Conservation (phyloP, 2,329 filamentous ascomycete genomes). For the Curvularia hawaiiensis region DNA sequence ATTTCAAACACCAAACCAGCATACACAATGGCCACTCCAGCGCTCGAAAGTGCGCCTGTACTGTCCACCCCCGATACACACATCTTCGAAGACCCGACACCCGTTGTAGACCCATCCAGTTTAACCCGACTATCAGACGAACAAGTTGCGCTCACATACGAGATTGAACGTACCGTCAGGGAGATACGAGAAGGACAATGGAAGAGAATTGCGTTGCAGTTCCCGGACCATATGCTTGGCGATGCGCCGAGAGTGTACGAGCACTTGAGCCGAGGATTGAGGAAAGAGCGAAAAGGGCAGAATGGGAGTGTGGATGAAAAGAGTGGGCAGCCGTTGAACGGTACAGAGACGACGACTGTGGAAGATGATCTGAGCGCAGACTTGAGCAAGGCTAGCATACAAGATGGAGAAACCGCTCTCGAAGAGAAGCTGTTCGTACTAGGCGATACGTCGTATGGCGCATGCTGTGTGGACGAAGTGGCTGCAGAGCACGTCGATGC, state of each 20-base stretch:
- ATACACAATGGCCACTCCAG: slow-evolving; percentile 34
- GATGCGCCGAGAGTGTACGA: slow-evolving; percentile 84
- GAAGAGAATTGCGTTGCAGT: slow-evolving; percentile 85
- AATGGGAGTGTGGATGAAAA: slow-evolving; percentile 9
- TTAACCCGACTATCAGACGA: slow-evolving; percentile 61
- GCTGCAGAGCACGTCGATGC: slow-evolving; percentile 92
- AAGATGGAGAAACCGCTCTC: slow-evolving; percentile 5
- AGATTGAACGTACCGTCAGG: slow-evolving; percentile 76
- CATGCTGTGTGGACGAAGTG: slow-evolving; percentile 96
- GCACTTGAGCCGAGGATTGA: slow-evolving; percentile 62
- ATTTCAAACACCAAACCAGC: not conserved
- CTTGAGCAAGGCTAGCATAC: slow-evolving; percentile 21
- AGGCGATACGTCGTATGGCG: slow-evolving; percentile 94
- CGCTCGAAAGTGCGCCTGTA: slow-evolving; percentile 55
- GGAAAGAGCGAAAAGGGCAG: slow-evolving; percentile 28
- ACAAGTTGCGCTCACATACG: slow-evolving; percentile 78
- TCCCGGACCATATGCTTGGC: slow-evolving; percentile 88
- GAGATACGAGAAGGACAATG: slow-evolving; percentile 77
- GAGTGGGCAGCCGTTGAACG: slow-evolving; percentile 8
- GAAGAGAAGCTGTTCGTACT: slow-evolving; percentile 74
- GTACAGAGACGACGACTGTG: not conserved
- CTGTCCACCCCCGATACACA: slow-evolving; percentile 68
- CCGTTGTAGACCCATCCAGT: slow-evolving; percentile 46
- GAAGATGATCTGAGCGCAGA: slow-evolving; percentile 26
- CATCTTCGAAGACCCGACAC: slow-evolving; percentile 61